phyloP scores from a whole-genome alignment of 345 rosid species.

The Pistacia vera region DNA sequence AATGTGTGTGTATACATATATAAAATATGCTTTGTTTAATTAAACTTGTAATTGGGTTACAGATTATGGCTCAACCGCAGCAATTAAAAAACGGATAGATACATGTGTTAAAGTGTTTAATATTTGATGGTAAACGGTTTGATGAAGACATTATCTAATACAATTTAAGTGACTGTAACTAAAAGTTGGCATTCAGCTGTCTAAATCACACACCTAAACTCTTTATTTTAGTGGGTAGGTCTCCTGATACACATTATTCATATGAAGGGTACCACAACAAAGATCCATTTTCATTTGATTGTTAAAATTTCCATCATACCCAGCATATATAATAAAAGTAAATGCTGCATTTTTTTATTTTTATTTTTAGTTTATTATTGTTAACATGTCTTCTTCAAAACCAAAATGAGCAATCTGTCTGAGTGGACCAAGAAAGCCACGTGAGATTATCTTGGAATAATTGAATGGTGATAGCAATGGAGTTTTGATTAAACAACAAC shows the following conservation, averaged over 20 bases:
- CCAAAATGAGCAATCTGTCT: background rate
- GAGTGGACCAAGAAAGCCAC: constrained; percentile 22
- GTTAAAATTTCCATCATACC: background rate
- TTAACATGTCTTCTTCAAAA: background rate
- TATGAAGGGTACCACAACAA: background rate
- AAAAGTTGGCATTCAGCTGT: constrained; percentile 12
- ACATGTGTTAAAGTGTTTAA: too few species aligned
- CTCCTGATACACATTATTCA: background rate
- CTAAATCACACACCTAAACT: constrained; percentile 1
- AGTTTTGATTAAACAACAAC: background rate
- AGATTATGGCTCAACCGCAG: too few species aligned
- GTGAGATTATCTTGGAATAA: constrained; percentile 33
- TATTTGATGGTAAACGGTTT: too few species aligned
- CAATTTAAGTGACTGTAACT: background rate
- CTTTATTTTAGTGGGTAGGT: background rate
- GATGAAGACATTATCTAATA: too few species aligned
- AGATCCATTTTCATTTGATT: background rate
- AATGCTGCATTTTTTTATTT: background rate
- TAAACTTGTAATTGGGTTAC: too few species aligned
- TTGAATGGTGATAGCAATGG: background rate
- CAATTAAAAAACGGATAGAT: too few species aligned
- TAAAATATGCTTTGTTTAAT: too few species aligned
- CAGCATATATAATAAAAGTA: background rate
- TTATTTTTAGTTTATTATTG: background rate
- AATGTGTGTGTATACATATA: background rate